Percentiles rank a stretch among this genome's conserved stretches.
phyloP scores from a whole-genome alignment of 139 green algal species.

The Coelastrella sp. region DNA sequence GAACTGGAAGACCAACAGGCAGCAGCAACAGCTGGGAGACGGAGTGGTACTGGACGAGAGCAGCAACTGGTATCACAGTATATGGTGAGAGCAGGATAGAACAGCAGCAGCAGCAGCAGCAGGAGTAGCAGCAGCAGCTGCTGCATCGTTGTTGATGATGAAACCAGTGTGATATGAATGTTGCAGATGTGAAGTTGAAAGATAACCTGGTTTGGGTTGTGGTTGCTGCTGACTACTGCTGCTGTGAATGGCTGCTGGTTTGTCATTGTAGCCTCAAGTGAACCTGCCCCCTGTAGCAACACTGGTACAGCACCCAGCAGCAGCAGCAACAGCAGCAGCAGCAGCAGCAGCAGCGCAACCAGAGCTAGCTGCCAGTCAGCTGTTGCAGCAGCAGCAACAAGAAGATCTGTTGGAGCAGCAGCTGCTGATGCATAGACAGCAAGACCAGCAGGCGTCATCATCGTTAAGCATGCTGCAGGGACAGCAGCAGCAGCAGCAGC shows the following conservation, averaged over 20 bases:
- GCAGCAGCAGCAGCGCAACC: slow-evolving; percentile 27
- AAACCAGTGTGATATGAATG: too few species aligned
- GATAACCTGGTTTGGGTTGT: too few species aligned
- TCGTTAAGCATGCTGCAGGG: slow-evolving; percentile 1
- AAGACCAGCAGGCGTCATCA: background rate
- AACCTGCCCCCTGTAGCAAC: slow-evolving; percentile 34
- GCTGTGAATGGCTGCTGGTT: too few species aligned
- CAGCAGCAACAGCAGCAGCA: background rate
- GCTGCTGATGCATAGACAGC: background rate
- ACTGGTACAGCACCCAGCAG: background rate
- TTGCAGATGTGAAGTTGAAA: too few species aligned
- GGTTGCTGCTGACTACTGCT: too few species aligned
- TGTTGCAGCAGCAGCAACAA: background rate
- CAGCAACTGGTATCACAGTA: slow-evolving; percentile 21
- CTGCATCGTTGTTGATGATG: too few species aligned
- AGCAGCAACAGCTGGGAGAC: background rate
- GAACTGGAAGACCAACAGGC: slow-evolving; percentile 2
- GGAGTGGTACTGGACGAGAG: too few species aligned
- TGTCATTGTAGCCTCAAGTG: background rate
- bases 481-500: slow-evolving; percentile 35
- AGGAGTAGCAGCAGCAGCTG: background rate
- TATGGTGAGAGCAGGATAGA: background rate
- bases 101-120: background rate
- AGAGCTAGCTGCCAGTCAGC: background rate
- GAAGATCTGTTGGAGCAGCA: background rate